phyloP scores from a whole-genome alignment of 2,329 filamentous ascomycete species.

The Emmonsiellopsis sp. region DNA sequence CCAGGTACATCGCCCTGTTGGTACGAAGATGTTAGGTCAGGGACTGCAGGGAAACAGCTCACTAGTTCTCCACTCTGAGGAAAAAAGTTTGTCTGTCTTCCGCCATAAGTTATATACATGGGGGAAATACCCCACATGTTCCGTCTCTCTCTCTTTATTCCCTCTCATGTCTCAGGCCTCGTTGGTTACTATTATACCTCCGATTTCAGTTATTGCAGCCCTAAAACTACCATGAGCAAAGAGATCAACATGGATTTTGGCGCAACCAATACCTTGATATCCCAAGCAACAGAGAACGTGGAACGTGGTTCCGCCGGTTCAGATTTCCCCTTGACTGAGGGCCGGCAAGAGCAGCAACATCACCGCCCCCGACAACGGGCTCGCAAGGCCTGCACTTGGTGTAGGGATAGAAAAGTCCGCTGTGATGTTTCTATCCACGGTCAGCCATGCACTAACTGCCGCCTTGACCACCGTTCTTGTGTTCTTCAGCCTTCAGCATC shows the following conservation, averaged over 20 bases:
- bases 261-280: background rate
- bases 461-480: slow-evolving; percentile 21
- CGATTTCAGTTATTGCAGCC: background rate
- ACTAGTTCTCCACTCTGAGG: no score
- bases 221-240: background rate
- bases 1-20: no score
- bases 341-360: slow-evolving; percentile 45
- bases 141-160: no score
- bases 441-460: slow-evolving; percentile 18
- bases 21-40: no score
- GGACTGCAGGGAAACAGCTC: no score
- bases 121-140: no score
- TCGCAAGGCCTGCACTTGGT: slow-evolving; percentile 23
- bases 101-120: no score
- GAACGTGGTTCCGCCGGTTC: slow-evolving; percentile 24
- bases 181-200: no score
- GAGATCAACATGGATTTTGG: slow-evolving; percentile 8
- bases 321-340: slow-evolving; percentile 20
- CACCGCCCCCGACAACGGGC: slow-evolving; percentile 38
- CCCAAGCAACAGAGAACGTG: background rate
- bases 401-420: slow-evolving; percentile 36
- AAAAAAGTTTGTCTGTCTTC: no score
- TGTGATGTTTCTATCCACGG: slow-evolving; percentile 42
- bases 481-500: slow-evolving; percentile 19
- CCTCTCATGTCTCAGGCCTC: no score